Base-by-base conservation (phyloP, 495 filamentous ascomycete species). In the Xylaria longipes region DNA sequence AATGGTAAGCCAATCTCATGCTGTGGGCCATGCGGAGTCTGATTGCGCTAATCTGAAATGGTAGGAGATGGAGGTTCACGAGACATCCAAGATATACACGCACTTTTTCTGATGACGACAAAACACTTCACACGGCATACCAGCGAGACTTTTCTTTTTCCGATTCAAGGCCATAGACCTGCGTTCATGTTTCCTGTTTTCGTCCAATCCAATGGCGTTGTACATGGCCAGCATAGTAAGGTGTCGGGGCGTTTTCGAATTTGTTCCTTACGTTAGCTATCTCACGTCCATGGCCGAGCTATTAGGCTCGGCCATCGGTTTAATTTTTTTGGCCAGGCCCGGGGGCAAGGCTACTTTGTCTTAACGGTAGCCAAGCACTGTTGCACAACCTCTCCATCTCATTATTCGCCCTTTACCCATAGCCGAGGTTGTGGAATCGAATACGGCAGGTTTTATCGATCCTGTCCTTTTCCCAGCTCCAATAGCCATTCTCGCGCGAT, bases 1-100 rank as follows among this genome's bases (percentile, higher is more conserved):
- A 79, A 98, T 99, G 96, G 96, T 97, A 80, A 71, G 91, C 85
- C 35, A 25, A 35, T 22, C 25, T 41, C 11, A 27, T 37, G 35
- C 27, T n/a, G 12, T 22, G 14, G 12, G 5, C 12, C 25, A 33
- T 29, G 8, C 39, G 57, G 11, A 27, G 41, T 69, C 39, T 11
- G 52, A 22, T 41, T 48, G 5, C 46, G 33, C 68, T 68, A 73
- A 80, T 87, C 74, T 87, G 73, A 67, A 76, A 79, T 63, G 7
- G 22, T 27, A 99, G 97, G 96, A 99, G 84, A 99, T 99, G 96
- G 96, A 98, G 86, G 96, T 99, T 78, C 96, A 99, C 79, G 94
- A 97, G 84, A 92, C 91, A 80, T 98, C 97, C 68, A 98, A 98
- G 83, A 92, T 97, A 74, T 97, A 98, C 87, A 99, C 96, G 76